Evolutionary conservation across 2,329 filamentous ascomycete species (phyloP).

Genomic region (Neurospora crassa): DNA sequence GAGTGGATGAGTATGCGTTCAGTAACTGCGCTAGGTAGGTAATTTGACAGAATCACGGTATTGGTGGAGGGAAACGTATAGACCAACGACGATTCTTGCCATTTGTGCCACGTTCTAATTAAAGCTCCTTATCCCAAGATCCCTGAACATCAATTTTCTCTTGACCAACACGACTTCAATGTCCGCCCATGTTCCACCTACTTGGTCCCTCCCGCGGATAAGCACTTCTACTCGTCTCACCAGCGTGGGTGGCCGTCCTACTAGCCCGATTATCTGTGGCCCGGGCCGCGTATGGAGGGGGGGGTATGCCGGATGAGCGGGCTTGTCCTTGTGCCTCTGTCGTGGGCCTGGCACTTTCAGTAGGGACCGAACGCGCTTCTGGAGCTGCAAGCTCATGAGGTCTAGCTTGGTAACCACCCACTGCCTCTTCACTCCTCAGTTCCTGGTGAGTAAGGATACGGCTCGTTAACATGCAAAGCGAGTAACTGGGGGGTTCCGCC

Average conservation of each 20-base stretch:
- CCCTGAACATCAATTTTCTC: too few species aligned
- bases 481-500: background rate
- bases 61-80: too few species aligned
- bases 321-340: background rate
- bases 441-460: background rate
- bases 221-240: background rate
- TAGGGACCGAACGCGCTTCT: background rate
- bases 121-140: too few species aligned
- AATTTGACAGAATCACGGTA: too few species aligned
- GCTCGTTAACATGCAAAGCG: background rate
- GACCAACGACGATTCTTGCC: too few species aligned
- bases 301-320: background rate
- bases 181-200: too few species aligned
- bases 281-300: background rate
- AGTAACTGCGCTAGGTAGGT: too few species aligned
- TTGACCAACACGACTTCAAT: too few species aligned
- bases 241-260: background rate
- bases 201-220: too few species aligned
- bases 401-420: background rate
- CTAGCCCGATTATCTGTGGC: background rate
- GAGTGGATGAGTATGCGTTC: too few species aligned
- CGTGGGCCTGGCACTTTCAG: background rate
- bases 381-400: background rate
- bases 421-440: background rate
- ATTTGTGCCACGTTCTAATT: too few species aligned